Evolutionary conservation across 2,329 filamentous ascomycete species (phyloP).

Genomic region (Diaporthe longicolla): DNA sequence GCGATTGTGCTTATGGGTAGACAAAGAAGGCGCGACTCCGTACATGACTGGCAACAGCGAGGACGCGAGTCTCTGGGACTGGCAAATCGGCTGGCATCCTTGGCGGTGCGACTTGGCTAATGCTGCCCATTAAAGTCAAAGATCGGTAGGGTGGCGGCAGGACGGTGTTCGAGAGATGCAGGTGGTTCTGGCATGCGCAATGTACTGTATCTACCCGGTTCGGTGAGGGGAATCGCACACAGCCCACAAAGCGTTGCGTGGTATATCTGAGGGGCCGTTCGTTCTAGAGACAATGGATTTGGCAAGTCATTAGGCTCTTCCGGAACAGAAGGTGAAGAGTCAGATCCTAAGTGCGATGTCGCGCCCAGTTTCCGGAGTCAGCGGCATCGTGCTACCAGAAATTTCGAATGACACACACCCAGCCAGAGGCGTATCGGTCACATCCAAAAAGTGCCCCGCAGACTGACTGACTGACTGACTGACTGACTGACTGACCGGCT

Average conservation of each 20-base stretch:
- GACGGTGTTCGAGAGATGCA: neutral
- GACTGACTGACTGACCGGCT: neutral
- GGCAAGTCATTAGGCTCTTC: neutral
- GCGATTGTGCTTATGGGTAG: conserved; percentile 42
- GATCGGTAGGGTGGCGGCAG: conserved; percentile 5
- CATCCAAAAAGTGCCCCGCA: conserved; percentile 37
- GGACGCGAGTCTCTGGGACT: conserved; percentile 75
- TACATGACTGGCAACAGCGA: conserved; percentile 97
- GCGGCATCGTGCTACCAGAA: conserved; percentile 34
- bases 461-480: neutral
- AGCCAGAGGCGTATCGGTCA: conserved; percentile 20
- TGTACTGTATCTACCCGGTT: conserved; percentile 1
- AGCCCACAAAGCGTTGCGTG: neutral
- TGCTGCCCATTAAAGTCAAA: conserved; percentile 21
- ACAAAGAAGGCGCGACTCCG: conserved; percentile 52
- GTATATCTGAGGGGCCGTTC: neutral
- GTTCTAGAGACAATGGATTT: conserved; percentile 18
- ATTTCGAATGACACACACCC: conserved; percentile 37
- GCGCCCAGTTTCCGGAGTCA: conserved; percentile 2
- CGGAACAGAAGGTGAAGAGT: neutral
- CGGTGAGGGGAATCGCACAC: conserved; percentile 16
- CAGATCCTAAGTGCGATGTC: conserved; percentile 14
- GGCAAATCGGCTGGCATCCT: conserved; percentile 57
- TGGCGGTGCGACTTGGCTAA: conserved; percentile 22
- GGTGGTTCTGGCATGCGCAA: conserved; percentile 20